Percentiles rank a stretch among this genome's conserved stretches.
phyloP scores from a whole-genome alignment of 805 yeast species.

The Metschnikowia peoriensis region DNA sequence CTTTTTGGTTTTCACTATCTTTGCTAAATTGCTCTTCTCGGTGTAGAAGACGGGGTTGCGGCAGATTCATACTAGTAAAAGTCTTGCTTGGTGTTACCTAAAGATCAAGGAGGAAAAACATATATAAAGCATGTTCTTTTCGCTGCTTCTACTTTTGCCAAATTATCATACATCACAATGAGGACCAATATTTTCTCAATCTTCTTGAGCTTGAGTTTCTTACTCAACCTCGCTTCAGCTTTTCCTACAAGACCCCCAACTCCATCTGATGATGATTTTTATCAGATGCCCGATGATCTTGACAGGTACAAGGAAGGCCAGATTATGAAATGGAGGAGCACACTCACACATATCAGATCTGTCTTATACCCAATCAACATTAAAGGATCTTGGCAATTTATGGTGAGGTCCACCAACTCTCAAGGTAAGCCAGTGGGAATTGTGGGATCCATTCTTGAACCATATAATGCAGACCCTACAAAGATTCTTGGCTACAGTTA shows the following conservation, averaged over 20 bases:
- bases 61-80: too few species aligned
- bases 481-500: slow-evolving; percentile 22
- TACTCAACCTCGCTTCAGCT: slow-evolving; percentile 1
- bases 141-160: too few species aligned
- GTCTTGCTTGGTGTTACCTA: too few species aligned
- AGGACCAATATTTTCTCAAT: neutral
- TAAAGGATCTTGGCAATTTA: slow-evolving; percentile 20
- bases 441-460: slow-evolving; percentile 23
- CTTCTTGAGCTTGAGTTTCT: neutral
- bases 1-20: too few species aligned
- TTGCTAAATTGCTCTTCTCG: too few species aligned
- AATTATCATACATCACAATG: too few species aligned
- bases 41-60: too few species aligned
- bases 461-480: slow-evolving; percentile 22
- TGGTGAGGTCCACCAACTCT: slow-evolving; percentile 21
- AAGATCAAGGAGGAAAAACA: too few species aligned
- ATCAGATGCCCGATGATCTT: slow-evolving; percentile 7
- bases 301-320: slow-evolving; percentile 10
- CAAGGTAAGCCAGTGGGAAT: slow-evolving; percentile 21
- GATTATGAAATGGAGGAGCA: slow-evolving; percentile 6
- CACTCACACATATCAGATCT: slow-evolving; percentile 10
- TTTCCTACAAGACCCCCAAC: neutral
- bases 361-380: slow-evolving; percentile 5
- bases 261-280: slow-evolving; percentile 10
- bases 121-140: too few species aligned